Base-by-base conservation (phyloP, 768 basidiomycete species). In the Sporobolomyces phaffii region DNA sequence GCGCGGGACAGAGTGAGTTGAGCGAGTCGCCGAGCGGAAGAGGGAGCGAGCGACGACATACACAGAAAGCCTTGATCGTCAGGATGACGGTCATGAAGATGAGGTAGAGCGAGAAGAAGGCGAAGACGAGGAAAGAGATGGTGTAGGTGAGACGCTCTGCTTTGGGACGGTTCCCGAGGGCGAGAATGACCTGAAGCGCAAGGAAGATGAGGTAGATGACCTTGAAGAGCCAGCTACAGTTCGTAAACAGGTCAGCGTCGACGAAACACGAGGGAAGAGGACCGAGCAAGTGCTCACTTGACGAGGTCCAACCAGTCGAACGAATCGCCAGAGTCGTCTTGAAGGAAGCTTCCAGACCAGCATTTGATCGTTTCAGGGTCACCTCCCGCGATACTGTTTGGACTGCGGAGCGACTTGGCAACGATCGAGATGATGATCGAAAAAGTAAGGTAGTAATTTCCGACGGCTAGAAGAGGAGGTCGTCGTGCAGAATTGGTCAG, bases 81-180 rank as follows among this genome's bases (percentile, higher is more conserved):
- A 75, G 70, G 28, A 65, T 59, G 50, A 75, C 59, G 9, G 75
- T 73, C 20, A 51, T 92, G 34, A 90, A 81, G 64, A 96, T 80
- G 11, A 97, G 83, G 78, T 97, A 98, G 7, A 88, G 75, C 0
- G 91, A 82, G 48, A 96, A 80, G 70, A 94, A 73, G 31, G 89
- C 91, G 73, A 87, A 97, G 1, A 94, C 87, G 84, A 88, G 58
- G 69, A 75, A 64, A 26, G 68, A 73, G 45, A 72, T 70, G 0
- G 83, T 80, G 75, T 91, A 91, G 18, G 86, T 83, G 34, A 81
- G 73, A 41, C 86, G 83, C 80, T 94, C 92, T 64, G 90, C 92
- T 76, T 94, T 94, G 4, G 91, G 92, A 62, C 91, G 81, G 69
- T 89, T 89, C 33, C 87, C 87, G 26, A 89, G 78, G 20, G 86